A percentile compares a stretch with the other conserved stretches of the same genome.
phyloP scores from a whole-genome alignment of 2,329 filamentous ascomycete genomes.

The Sphaerulina vaccinii region DNA sequence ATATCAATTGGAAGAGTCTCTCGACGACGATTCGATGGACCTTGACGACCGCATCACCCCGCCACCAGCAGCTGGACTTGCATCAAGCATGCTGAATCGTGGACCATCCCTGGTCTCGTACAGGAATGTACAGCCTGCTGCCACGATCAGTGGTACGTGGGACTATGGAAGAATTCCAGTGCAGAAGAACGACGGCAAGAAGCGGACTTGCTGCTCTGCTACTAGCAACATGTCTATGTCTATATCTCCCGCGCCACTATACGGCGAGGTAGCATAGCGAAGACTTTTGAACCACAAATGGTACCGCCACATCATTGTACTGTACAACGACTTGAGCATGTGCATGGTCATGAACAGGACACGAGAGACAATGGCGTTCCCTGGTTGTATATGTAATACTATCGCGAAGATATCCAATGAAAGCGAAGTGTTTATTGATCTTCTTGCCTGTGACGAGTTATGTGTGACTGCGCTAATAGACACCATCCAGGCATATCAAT shows the following conservation, averaged over 20 bases:
- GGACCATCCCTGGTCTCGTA: slow-evolving; percentile 18
- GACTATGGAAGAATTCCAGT: slow-evolving; percentile 30
- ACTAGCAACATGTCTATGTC: slow-evolving; percentile 22
- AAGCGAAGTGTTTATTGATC: not conserved
- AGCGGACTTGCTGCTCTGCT: slow-evolving; percentile 35
- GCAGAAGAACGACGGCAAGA: slow-evolving; percentile 36
- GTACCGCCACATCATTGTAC: not conserved
- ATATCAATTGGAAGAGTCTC: slow-evolving; percentile 34
- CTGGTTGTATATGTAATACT: not conserved
- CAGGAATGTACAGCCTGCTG: slow-evolving; percentile 30
- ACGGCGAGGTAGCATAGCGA: slow-evolving; percentile 21
- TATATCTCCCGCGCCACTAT: slow-evolving; percentile 26
- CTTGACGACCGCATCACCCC: slow-evolving; percentile 30
- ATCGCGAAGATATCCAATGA: not conserved
- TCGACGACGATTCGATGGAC: slow-evolving; percentile 29
- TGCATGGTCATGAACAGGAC: slow-evolving; percentile 11
- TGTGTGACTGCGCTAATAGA: no score
- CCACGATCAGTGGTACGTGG: slow-evolving; percentile 21
- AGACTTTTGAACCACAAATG: not conserved
- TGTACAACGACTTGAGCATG: not conserved
- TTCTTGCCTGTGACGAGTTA: no score
- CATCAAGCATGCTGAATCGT: slow-evolving; percentile 29
- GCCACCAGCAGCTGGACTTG: slow-evolving; percentile 29
- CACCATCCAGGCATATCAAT: no score
- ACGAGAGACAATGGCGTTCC: slow-evolving; percentile 1